phyloP scores from a whole-genome alignment of 148 eudicot genomes.

The Rhododendron henanense region DNA sequence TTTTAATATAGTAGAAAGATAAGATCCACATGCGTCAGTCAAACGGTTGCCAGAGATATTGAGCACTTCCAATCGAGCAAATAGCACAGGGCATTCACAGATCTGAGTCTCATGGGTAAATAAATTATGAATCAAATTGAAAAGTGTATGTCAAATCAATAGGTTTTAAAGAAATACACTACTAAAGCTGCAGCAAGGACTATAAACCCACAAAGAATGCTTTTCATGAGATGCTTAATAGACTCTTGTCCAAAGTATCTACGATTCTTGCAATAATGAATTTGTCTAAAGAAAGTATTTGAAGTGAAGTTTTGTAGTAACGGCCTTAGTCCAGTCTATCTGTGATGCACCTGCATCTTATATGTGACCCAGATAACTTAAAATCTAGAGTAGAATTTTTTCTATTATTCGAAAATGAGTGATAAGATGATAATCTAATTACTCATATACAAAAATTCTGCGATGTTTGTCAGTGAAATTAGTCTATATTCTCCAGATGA shows the following conservation, averaged over 20 bases:
- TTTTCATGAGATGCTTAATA: background rate
- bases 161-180: background rate
- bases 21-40: slow-evolving; percentile 83
- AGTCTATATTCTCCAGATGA: background rate
- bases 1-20: slow-evolving; percentile 57
- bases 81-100: slow-evolving; percentile 80
- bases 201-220: background rate
- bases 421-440: background rate
- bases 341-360: background rate
- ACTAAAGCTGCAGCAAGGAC: background rate
- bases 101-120: slow-evolving; percentile 42
- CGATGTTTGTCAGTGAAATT: background rate
- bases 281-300: background rate
- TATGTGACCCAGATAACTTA: background rate
- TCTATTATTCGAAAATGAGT: no score
- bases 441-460: background rate
- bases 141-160: background rate
- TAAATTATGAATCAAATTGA: background rate
- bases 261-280: background rate
- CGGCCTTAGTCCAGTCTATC: background rate
- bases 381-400: background rate
- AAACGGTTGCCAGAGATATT: slow-evolving; percentile 87
- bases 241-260: background rate
- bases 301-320: background rate
- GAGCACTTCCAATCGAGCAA: slow-evolving; percentile 86